These are phyloP conservation scores for Talaromyces marneffei DNA, from an alignment of 2,329 filamentous ascomycete genomes.

Conservation along the genomic window DNA sequence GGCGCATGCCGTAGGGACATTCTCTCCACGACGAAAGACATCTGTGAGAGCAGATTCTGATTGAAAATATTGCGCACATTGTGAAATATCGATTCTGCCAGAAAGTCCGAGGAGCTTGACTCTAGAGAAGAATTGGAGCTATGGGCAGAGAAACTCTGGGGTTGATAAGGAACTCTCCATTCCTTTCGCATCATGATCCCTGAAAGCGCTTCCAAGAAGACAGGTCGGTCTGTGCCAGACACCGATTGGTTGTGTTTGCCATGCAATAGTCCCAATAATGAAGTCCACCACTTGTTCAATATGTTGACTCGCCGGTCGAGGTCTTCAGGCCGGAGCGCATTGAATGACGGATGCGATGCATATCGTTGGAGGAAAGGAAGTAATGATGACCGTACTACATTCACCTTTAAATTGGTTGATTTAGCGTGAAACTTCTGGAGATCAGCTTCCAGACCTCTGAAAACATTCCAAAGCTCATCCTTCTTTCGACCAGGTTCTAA, in stretches of 20 bases:
- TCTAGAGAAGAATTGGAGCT: slow-evolving; percentile 52
- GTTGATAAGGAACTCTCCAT: slow-evolving; percentile 61
- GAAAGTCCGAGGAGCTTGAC: slow-evolving; percentile 59
- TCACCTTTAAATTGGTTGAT: slow-evolving; percentile 66
- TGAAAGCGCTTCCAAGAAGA: slow-evolving; percentile 70
- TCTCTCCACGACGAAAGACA: slow-evolving; percentile 81
- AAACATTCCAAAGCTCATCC: slow-evolving; percentile 65
- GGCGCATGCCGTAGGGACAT: slow-evolving; percentile 72
- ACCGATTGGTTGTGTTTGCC: slow-evolving; percentile 69
- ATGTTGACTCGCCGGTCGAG: slow-evolving; percentile 73
- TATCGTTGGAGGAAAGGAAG: slow-evolving; percentile 72
- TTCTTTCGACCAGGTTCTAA: slow-evolving; percentile 50
- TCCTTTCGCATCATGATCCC: slow-evolving; percentile 83
- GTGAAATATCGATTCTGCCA: slow-evolving; percentile 72
- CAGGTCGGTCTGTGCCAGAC: slow-evolving; percentile 74
- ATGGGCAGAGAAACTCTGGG: slow-evolving; percentile 48
- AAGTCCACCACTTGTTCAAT: slow-evolving; percentile 86
- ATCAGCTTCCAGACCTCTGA: slow-evolving; percentile 62
- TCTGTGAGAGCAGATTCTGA: slow-evolving; percentile 73
- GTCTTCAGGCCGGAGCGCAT: slow-evolving; percentile 66
- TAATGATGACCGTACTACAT: slow-evolving; percentile 64
- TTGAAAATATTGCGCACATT: slow-evolving; percentile 84
- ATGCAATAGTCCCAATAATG: slow-evolving; percentile 73
- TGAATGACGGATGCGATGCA: slow-evolving; percentile 61
- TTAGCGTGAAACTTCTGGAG: slow-evolving; percentile 71